Evolutionary conservation across 2,329 filamentous ascomycete species (phyloP), one percentile per base, ranked within the genome.

Genomic region (Colletotrichum magnum): DNA sequence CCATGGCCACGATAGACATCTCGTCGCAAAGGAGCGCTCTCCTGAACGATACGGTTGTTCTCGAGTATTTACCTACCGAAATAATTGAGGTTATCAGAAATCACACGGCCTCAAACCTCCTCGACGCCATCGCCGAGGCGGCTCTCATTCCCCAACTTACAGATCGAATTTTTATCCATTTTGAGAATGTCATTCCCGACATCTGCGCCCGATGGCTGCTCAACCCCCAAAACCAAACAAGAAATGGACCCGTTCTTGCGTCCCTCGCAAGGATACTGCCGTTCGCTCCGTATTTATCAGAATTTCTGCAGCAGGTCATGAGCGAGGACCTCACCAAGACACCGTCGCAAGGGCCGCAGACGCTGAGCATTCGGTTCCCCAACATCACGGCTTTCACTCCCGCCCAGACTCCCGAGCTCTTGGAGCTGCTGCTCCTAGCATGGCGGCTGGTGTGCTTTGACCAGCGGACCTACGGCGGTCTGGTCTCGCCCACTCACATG

Each of bases 401-500:
- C 32, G 26, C 61, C 21, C 61, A 69, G 12, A 52, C 64, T n/a
- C 41, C 68, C 10, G 70, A 73, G n/a, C 60, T 85, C 15, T 59
- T 79, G 13, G 72, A 67, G 28, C 76, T 87, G 66, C 84, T 97
- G 15, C 82, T 97, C 57, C 88, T 93, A 45, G 81, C 92, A 47
- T 97, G 94, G 83, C 89, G 96, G 72, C 86, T 98, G 18, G 84
- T 97, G 70, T 93, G 89, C 75, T 93, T 93, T 76, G 91, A 98
- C 77, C 86, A 88, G 73, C 84, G 87, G 51, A 87, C 86, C 5
- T 97, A 95, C 76, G 87, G 88, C 10, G 83, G 82, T 68, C 84
- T 90, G 74, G 86, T 94, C 41, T 88, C 89, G 43, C 90, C 92
- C 1, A 86, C 89, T 54, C 87, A 88, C 71, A 85, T 97, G 51